Conservation (phyloP, 305 asterid species). For the Fraxinus dipetala region DNA sequence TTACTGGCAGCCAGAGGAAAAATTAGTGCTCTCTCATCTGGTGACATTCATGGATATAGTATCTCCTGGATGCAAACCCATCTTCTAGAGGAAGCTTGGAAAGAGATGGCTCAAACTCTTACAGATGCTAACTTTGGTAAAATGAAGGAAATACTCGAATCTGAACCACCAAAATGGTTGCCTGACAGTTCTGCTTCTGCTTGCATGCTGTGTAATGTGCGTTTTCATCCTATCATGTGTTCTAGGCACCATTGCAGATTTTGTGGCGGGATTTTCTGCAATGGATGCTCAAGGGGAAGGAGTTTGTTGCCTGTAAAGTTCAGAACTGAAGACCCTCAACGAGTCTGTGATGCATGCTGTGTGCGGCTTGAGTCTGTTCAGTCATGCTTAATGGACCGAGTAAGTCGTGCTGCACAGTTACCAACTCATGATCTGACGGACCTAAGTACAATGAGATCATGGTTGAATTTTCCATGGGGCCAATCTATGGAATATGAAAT, state of each 20-base stretch:
- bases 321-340: conserved; percentile 47
- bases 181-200: conserved; percentile 72
- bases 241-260: conserved; percentile 71
- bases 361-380: conserved; percentile 63
- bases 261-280: conserved; percentile 77
- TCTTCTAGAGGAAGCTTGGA: conserved; percentile 67
- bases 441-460: conserved; percentile 72
- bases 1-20: conserved; percentile 62
- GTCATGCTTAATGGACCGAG: conserved; percentile 59
- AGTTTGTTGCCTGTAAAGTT: conserved; percentile 67
- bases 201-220: conserved; percentile 69
- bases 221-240: conserved; percentile 73
- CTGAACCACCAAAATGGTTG: conserved; percentile 78
- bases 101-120: conserved; percentile 71
- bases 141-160: conserved; percentile 51
- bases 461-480: conserved; percentile 82
- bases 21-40: conserved; percentile 47
- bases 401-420: conserved; percentile 69
- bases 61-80: conserved; percentile 54
- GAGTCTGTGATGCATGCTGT: conserved; percentile 75
- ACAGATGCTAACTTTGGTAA: conserved; percentile 58
- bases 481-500: conserved; percentile 75
- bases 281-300: conserved; percentile 58
- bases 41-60: conserved; percentile 43
- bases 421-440: conserved; percentile 73